Evolutionary conservation across 2,329 filamentous ascomycete genomes (phyloP).

Genomic region (Verticillium longisporum): DNA sequence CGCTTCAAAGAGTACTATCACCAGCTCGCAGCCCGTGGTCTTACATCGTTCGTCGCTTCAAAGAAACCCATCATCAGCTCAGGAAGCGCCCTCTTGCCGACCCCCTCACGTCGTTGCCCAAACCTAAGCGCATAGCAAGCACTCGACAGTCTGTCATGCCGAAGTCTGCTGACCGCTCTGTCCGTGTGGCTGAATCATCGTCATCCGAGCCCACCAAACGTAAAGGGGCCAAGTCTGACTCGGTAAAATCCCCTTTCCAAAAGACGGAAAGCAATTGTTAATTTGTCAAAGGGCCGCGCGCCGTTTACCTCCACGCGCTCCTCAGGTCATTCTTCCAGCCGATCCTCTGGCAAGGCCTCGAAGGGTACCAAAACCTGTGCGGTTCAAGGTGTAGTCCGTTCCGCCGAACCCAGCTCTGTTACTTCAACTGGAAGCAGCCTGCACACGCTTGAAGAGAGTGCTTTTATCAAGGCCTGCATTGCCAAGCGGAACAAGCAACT

Average conservation of each 20-base stretch:
- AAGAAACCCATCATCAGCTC: neutral
- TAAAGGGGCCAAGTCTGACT: neutral
- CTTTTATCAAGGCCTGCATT: neutral
- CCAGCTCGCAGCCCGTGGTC: neutral
- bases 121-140: neutral
- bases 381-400: neutral
- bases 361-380: neutral
- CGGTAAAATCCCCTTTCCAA: neutral
- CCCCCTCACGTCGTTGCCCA: neutral
- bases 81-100: neutral
- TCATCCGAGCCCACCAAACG: neutral
- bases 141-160: conserved; percentile 6
- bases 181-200: neutral
- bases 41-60: neutral
- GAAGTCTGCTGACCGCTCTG: neutral
- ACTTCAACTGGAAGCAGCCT: too few relatives aligned
- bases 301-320: neutral
- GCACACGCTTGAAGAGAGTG: neutral
- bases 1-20: neutral
- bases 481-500: neutral
- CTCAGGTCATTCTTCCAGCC: neutral
- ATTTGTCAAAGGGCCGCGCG: neutral
- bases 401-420: neutral
- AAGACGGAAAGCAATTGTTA: neutral
- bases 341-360: neutral